Percentiles rank a stretch among this genome's conserved stretches.
These are phyloP conservation scores for Plasmodium gonderi DNA, from an alignment of 169 alveolate species.

Conservation along the genomic window DNA sequence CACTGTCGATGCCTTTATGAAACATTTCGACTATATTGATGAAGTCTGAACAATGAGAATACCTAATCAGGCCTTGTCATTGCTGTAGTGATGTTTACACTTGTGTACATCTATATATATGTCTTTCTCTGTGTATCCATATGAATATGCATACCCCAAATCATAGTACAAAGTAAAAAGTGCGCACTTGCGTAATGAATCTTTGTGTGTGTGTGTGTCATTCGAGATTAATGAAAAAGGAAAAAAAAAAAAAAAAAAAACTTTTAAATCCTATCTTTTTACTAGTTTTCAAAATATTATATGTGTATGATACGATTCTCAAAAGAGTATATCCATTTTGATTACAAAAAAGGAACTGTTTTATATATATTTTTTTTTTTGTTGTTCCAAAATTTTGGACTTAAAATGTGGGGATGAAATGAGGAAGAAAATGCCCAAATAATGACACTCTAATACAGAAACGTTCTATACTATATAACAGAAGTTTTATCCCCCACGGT, in stretches of 20 bases:
- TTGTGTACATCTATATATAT: neutral
- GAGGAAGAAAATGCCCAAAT: too few relatives aligned
- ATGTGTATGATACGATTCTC: neutral
- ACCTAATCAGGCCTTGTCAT: neutral
- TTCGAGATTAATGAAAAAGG: too few relatives aligned
- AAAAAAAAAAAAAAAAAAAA: neutral
- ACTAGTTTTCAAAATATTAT: neutral
- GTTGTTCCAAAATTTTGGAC: too few relatives aligned
- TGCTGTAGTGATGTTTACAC: neutral
- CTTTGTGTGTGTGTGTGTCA: too few relatives aligned
- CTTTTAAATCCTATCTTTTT: neutral
- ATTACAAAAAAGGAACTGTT: neutral
- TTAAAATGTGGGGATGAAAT: too few relatives aligned
- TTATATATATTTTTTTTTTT: neutral
- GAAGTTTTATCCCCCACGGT: too few relatives aligned
- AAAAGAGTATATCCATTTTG: neutral
- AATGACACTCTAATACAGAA: neutral
- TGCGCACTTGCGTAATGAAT: too few relatives aligned
- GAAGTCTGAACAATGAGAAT: constrained; percentile 39
- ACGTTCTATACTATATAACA: too few relatives aligned
- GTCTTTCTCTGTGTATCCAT: too few relatives aligned
- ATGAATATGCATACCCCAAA: too few relatives aligned
- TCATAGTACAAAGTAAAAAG: too few relatives aligned
- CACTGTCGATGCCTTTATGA: constrained; percentile 55
- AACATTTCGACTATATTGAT: constrained; percentile 53